These are phyloP conservation scores for Kwoniella pini DNA, from an alignment of 768 basidiomycete species.

Conservation along the genomic window DNA sequence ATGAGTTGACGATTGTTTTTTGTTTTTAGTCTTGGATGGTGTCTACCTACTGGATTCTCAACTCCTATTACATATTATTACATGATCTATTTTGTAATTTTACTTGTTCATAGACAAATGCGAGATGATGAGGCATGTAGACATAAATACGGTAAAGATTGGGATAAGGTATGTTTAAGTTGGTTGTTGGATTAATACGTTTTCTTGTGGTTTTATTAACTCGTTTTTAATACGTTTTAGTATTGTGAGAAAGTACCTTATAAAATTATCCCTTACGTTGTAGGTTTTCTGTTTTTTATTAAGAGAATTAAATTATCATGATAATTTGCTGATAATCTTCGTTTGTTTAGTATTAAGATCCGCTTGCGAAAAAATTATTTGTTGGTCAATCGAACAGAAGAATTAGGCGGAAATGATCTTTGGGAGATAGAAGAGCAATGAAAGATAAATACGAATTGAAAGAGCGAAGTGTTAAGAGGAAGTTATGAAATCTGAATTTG, in stretches of 20 bases:
- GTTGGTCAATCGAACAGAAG: no score
- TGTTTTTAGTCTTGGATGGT: slow-evolving; percentile 67
- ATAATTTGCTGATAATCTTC: no score
- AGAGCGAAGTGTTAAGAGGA: no score
- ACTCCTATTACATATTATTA: slow-evolving; percentile 98
- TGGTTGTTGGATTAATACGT: background rate
- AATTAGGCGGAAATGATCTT: no score
- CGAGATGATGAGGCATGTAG: slow-evolving; percentile 90
- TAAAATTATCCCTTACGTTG: slow-evolving; percentile 74
- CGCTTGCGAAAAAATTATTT: no score
- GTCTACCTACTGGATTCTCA: slow-evolving; percentile 84
- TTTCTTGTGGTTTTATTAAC: background rate
- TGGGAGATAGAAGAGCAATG: no score
- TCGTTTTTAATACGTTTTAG: slow-evolving; percentile 59
- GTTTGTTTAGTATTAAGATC: no score
- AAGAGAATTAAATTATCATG: no score
- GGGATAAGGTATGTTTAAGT: slow-evolving; percentile 64
- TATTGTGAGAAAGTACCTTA: slow-evolving; percentile 85
- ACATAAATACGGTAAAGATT: slow-evolving; percentile 94
- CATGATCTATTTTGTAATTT: slow-evolving; percentile 77
- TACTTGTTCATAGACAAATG: slow-evolving; percentile 84
- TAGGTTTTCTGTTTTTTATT: slow-evolving; percentile 28
- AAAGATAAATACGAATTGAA: no score
- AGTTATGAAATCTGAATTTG: no score
- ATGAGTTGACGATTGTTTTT: background rate